Conservation (phyloP, 495 filamentous ascomycete species). For the Parathielavia appendiculata region DNA sequence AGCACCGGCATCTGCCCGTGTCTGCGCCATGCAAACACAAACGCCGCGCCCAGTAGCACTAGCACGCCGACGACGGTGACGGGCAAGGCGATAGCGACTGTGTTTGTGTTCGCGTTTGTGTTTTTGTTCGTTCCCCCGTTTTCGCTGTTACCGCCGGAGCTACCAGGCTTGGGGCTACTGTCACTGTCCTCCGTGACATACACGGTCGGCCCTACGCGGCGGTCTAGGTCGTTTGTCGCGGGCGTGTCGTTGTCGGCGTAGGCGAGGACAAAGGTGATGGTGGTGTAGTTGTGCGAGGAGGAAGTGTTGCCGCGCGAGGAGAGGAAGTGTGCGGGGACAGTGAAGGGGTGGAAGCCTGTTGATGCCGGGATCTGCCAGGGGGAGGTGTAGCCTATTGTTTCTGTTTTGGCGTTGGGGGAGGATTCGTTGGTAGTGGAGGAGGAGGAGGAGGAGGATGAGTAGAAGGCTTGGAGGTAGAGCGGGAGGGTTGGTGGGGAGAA, state of each 20-base stretch:
- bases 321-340: constrained; percentile 22
- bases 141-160: background rate
- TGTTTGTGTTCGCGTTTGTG: constrained; percentile 10
- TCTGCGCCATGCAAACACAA: constrained; percentile 16
- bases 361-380: constrained; percentile 15
- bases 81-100: constrained; percentile 25
- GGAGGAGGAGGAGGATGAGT: too few relatives aligned
- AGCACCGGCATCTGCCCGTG: constrained; percentile 19
- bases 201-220: constrained; percentile 19
- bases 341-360: constrained; percentile 26
- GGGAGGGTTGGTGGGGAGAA: constrained; percentile 16
- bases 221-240: background rate
- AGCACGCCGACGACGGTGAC: constrained; percentile 20
- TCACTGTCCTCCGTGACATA: too few relatives aligned
- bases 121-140: background rate
- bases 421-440: too few relatives aligned
- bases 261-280: constrained; percentile 19
- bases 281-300: constrained; percentile 7
- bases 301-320: background rate
- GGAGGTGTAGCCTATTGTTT: constrained; percentile 3
- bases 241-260: constrained; percentile 11
- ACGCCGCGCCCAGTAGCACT: constrained; percentile 16
- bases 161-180: too few relatives aligned
- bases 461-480: constrained; percentile 16
- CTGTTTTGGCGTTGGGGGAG: background rate